A percentile compares a stretch with the other conserved stretches of the same genome.
phyloP scores from a whole-genome alignment of 2,329 filamentous ascomycete species.

The Herpotrichia juniperi region DNA sequence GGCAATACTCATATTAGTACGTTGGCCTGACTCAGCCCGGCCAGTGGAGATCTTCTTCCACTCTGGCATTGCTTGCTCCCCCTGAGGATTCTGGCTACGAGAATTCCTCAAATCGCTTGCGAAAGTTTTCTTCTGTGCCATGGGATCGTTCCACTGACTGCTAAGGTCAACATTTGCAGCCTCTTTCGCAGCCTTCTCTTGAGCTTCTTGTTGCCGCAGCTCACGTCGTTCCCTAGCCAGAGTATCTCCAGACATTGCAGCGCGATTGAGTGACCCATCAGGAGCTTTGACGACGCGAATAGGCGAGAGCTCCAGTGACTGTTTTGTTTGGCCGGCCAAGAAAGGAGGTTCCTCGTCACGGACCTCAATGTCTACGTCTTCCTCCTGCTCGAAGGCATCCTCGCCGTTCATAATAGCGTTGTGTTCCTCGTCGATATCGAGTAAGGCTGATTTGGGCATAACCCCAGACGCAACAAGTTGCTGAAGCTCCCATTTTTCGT shows the following conservation, averaged over 20 bases:
- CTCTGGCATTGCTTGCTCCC: slow-evolving; percentile 68
- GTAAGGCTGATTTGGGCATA: slow-evolving; percentile 89
- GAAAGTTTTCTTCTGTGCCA: slow-evolving; percentile 89
- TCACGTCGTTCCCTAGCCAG: slow-evolving; percentile 91
- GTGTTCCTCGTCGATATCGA: slow-evolving; percentile 93
- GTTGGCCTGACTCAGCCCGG: slow-evolving; percentile 82
- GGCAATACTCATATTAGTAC: slow-evolving; percentile 91
- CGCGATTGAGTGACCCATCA: slow-evolving; percentile 95
- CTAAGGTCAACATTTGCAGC: slow-evolving; percentile 80
- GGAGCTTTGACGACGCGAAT: slow-evolving; percentile 97
- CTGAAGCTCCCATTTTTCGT: slow-evolving; percentile 89
- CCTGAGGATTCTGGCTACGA: slow-evolving; percentile 59
- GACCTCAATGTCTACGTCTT: slow-evolving; percentile 97
- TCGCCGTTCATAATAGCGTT: slow-evolving; percentile 86
- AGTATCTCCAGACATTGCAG: slow-evolving; percentile 90
- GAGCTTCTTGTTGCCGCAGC: slow-evolving; percentile 83
- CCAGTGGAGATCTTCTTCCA: slow-evolving; percentile 87
- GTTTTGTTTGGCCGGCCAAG: slow-evolving; percentile 92
- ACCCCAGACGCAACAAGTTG: slow-evolving; percentile 96
- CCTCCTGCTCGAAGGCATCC: slow-evolving; percentile 87
- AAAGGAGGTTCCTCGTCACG: slow-evolving; percentile 96
- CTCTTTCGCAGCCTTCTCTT: slow-evolving; percentile 77
- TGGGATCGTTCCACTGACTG: slow-evolving; percentile 95
- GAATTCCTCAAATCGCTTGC: slow-evolving; percentile 80
- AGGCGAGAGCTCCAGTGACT: slow-evolving; percentile 90